Evolutionary conservation across 192 early-diverging fungal species (phyloP).

Genomic region (Pilobolus umbonatus): DNA sequence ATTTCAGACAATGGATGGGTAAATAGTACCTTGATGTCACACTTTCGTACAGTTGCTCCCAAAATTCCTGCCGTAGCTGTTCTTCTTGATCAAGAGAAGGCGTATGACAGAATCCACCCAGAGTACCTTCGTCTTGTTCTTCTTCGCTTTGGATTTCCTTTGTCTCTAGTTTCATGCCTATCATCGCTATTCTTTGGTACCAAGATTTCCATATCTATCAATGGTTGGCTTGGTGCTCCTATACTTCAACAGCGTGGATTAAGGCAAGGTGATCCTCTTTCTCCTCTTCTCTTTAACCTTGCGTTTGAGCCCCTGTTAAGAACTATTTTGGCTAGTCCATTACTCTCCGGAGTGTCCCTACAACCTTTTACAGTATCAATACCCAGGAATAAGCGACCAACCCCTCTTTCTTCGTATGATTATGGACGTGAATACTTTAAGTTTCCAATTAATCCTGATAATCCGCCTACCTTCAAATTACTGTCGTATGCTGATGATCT

Average conservation of each 20-base stretch:
- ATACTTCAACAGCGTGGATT: constrained; percentile 23
- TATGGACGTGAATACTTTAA: no score
- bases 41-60: no score
- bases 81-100: constrained; percentile 27
- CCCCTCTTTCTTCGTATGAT: no score
- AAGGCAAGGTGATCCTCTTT: constrained; percentile 35
- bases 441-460: no score
- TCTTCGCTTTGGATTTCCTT: constrained; percentile 1
- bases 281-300: constrained; percentile 21
- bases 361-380: no score
- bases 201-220: constrained; percentile 16
- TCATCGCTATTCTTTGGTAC: constrained; percentile 5
- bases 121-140: constrained; percentile 10
- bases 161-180: not conserved
- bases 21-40: no score
- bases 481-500: no score
- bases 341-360: no score
- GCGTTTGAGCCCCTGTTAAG: constrained; percentile 21
- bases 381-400: no score
- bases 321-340: no score
- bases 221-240: constrained; percentile 3
- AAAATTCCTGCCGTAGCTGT: not conserved
- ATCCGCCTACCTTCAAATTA: no score
- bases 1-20: no score
- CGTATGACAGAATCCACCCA: constrained; percentile 26